A percentile compares a stretch with the other conserved stretches of the same genome.
These are phyloP conservation scores for Aspergillus intermedius DNA, from an alignment of 2,329 filamentous ascomycete species.

Conservation along the genomic window DNA sequence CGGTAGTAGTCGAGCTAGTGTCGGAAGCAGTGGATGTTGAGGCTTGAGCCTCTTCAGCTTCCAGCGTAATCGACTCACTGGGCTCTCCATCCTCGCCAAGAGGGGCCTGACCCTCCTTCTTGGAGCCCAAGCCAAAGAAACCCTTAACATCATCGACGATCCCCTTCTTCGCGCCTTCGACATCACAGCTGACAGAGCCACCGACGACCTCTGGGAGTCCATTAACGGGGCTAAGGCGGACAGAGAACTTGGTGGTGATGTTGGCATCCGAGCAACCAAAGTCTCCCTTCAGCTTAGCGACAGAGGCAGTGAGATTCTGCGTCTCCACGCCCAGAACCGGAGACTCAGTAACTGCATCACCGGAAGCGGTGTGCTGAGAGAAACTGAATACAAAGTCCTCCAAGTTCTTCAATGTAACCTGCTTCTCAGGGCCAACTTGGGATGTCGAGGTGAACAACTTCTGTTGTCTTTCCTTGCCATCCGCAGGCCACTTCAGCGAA, in stretches of 20 bases:
- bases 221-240: constrained; percentile 64
- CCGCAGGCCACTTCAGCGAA: constrained; percentile 67
- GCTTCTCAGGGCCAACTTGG: constrained; percentile 69
- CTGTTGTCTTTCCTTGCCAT: constrained; percentile 67
- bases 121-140: constrained; percentile 86
- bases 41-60: constrained; percentile 42
- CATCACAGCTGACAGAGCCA: constrained; percentile 78
- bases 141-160: constrained; percentile 95
- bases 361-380: constrained; percentile 60
- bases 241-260: constrained; percentile 70
- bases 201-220: constrained; percentile 73
- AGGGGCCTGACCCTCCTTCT: constrained; percentile 73
- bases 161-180: constrained; percentile 68
- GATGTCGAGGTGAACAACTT: constrained; percentile 76
- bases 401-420: constrained; percentile 73
- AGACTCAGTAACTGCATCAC: constrained; percentile 46
- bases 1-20: constrained; percentile 44
- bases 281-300: constrained; percentile 70
- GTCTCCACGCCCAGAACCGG: constrained; percentile 64
- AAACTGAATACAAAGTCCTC: constrained; percentile 76
- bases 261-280: constrained; percentile 70
- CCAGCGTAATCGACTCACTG: constrained; percentile 44
- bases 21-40: constrained; percentile 39
- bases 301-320: constrained; percentile 76
- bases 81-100: constrained; percentile 56